Conservation (phyloP, 1,139 yeast species). For the Scheffersomyces parashehatae region DNA sequence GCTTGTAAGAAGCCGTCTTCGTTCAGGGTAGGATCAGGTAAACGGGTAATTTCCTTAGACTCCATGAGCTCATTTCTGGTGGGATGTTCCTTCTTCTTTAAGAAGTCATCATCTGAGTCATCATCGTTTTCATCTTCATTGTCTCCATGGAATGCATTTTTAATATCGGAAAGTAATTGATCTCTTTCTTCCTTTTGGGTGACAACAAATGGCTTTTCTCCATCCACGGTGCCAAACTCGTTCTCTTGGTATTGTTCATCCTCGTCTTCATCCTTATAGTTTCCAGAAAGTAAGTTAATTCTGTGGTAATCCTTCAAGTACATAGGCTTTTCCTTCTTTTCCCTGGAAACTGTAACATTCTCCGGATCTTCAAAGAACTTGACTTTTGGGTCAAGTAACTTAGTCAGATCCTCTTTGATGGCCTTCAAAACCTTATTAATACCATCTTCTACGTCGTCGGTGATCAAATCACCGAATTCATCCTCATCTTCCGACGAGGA, state of each 20-base stretch:
- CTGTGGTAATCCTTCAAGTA: conserved; percentile 92
- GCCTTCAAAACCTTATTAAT: conserved; percentile 72
- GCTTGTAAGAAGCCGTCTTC: conserved; percentile 70
- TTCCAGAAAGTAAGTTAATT: conserved; percentile 68
- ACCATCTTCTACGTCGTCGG: conserved; percentile 82
- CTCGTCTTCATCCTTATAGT: conserved; percentile 53
- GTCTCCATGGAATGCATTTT: conserved; percentile 57
- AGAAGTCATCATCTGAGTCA: conserved; percentile 49
- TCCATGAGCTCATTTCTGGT: conserved; percentile 9
- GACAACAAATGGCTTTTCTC: conserved; percentile 68
- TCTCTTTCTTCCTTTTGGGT: conserved; percentile 75
- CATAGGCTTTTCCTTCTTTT: conserved; percentile 68
- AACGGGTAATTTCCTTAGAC: conserved; percentile 20
- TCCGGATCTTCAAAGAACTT: conserved; percentile 73
- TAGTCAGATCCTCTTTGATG: conserved; percentile 62
- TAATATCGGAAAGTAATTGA: conserved; percentile 72
- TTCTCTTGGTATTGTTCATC: conserved; percentile 29
- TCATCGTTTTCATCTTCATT: conserved; percentile 44
- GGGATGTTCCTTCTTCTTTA: conserved; percentile 51
- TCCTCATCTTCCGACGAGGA: conserved; percentile 78
- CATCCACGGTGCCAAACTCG: conserved; percentile 47
- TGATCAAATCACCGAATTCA: conserved; percentile 83
- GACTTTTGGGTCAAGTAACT: conserved; percentile 63
- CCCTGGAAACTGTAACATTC: conserved; percentile 17
- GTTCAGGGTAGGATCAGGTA: conserved; percentile 72